These are phyloP conservation scores for Solanum stenotomum DNA, from an alignment of 257 asterid genomes.

Conservation along the genomic window DNA sequence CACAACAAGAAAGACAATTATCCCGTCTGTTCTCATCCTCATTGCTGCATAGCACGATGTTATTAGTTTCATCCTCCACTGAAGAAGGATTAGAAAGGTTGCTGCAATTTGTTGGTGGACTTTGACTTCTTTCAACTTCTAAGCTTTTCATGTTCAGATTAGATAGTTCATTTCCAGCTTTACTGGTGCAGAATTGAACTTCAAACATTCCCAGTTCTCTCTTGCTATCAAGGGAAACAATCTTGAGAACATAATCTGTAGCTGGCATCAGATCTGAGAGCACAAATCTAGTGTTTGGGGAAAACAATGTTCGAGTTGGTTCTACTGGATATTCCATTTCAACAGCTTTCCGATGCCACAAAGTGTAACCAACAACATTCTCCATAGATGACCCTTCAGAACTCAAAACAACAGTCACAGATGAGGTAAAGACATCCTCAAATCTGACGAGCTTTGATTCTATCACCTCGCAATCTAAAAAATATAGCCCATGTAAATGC, in stretches of 20 bases:
- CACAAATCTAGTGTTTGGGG: constrained; percentile 35
- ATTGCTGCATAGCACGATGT: constrained; percentile 34
- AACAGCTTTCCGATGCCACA: constrained; percentile 70
- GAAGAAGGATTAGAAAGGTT: constrained; percentile 89
- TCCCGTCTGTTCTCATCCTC: constrained; percentile 36
- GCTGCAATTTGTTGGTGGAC: constrained; percentile 65
- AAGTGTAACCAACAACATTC: constrained; percentile 15
- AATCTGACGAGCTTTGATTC: constrained; percentile 39
- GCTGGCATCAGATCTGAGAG: constrained; percentile 49
- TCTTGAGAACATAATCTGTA: constrained; percentile 54
- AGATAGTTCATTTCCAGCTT: constrained; percentile 15
- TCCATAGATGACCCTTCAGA: constrained; percentile 18
- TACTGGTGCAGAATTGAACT: constrained; percentile 33
- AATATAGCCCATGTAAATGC: constrained; percentile 6
- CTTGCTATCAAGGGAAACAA: constrained; percentile 31
- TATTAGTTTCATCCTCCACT: constrained; percentile 70
- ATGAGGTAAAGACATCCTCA: constrained; percentile 38
- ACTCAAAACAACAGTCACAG: constrained; percentile 17
- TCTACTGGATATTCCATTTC: constrained; percentile 46
- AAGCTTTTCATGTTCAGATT: constrained; percentile 22
- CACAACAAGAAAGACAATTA: constrained; percentile 22
- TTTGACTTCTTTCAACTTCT: constrained; percentile 48
- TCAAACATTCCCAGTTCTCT: constrained; percentile 38
- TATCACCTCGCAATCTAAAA: constrained; percentile 30
- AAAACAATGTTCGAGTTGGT: constrained; percentile 51